Evolutionary conservation across 1,139 yeast species (phyloP), one percentile per base, ranked within the genome.

Genomic region (Yamadazyma blattariae): DNA sequence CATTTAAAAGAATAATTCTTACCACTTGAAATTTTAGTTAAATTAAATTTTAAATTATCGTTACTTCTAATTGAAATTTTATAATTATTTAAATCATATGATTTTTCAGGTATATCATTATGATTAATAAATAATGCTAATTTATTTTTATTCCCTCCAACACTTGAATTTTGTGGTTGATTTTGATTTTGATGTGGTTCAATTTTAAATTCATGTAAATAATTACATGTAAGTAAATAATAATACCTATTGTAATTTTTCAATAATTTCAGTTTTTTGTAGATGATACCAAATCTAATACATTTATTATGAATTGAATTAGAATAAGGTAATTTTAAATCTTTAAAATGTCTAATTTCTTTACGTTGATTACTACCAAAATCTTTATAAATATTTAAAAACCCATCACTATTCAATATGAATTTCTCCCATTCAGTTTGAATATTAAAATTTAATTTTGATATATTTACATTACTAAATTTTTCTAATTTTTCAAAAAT

Each of bases 151-250:
- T 15, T 26, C 7, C 13, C 21, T 10, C 7, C 17, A 12, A 17
- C 11, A n/a, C 16, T 16, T 16, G 27, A 15, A 15, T 15, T 12
- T n/a, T 14, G n/a, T 15, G 19, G 13, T 8, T 16, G 14, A 8
- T 14, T 15, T 5, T 13, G 12, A 12, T n/a, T 25, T 4, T 24
- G 57, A 17, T 19, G 17, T 14, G 47, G 47, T 27, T 67, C 74
- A 33, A 65, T 52, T 39, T 57, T 62, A 49, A 67, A 70, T 47
- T 70, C 75, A 44, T 70, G 76, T 22, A 70, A 51, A 41, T 64
- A 70, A 47, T 69, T 70, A 46, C 74, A 65, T 2, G 74, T 65
- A 45, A 70, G 59, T 17, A 70, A 56, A 38, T 67, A 69, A 45
- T 61, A 68, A 46, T 48, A 56, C 12, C 67, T 48, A 29, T 57